A percentile compares a stretch with the other conserved stretches of the same genome.
phyloP scores from a whole-genome alignment of 768 basidiomycete species.

The Cyclocybe cylindracea region DNA sequence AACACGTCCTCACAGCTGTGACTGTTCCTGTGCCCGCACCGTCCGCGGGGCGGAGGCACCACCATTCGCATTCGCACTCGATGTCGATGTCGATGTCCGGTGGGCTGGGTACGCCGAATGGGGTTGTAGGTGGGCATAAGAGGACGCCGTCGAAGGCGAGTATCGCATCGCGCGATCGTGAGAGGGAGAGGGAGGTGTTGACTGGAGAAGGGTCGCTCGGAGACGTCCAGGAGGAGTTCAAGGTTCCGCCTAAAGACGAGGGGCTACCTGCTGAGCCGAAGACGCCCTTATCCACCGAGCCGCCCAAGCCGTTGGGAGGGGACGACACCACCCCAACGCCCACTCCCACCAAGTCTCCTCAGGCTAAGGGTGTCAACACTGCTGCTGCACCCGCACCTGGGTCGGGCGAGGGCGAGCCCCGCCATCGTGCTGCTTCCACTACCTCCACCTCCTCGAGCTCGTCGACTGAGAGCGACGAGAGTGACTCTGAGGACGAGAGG shows the following conservation, averaged over 20 bases:
- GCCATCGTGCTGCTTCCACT: no score
- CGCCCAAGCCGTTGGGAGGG: no score
- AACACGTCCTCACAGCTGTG: slow-evolving; percentile 15
- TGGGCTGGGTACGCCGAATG: background rate
- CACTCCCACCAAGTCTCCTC: background rate
- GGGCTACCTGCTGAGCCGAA: no score
- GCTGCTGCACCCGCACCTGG: background rate
- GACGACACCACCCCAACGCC: no score
- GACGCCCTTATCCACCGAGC: no score
- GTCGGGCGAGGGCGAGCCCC: background rate
- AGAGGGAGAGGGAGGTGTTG: no score
- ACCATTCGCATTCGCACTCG: background rate
- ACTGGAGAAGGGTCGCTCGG: no score
- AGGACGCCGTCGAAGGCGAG: background rate
- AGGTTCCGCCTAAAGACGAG: no score
- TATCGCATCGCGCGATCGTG: background rate
- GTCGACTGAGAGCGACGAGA: slow-evolving; percentile 12
- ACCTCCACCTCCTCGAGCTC: slow-evolving; percentile 1
- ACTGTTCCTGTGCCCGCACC: slow-evolving; percentile 15
- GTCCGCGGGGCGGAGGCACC: background rate
- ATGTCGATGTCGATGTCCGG: no score
- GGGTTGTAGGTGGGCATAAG: background rate
- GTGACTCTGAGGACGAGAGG: slow-evolving; percentile 10
- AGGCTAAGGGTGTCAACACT: background rate
- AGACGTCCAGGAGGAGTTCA: no score